Base-by-base conservation (phyloP, 345 rosid species). In the Linum tenue region DNA sequence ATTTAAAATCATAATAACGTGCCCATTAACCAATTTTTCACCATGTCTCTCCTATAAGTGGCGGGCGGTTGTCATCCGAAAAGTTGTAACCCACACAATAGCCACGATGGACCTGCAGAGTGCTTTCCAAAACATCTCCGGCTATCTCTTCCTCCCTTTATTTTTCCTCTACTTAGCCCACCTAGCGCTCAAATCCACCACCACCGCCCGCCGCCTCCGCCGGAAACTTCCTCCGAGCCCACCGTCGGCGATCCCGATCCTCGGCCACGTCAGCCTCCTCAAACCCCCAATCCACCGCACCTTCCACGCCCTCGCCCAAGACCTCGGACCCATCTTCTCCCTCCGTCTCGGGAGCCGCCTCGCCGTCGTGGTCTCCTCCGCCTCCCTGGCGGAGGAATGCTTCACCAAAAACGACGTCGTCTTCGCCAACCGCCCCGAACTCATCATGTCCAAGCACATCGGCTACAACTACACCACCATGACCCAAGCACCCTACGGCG, bases 271-370 rank as follows among this genome's bases (percentile, higher is more conserved):
- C 31, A 22, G 31, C 31, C 31, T 22, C 31, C 31, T 22, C 31
- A 22, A 22, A 22, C 31, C 31, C 31, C 31, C 31, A 22, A 22
- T 22, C 31, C 31, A 22, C 31, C 31, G 31, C 31, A 22, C 31
- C 31, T 22, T 22, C 31, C 31, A 22, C 31, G 31, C 31, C 31
- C 31, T 22, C 31, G 31, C 77, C 5, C 87, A 86, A 5, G 7
- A 84, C n/a, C 48, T 86, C 3, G 91, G 91, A 2, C 88, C 84
- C 62, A 80, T 86, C 55, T 81, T 77, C 72, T 79, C 6, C 76
- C 75, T 3, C 69, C 42, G 2, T 65, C 31, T 22, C 31, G 31
- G 31, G 0, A 22, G 31, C 31, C 31, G 31, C 31, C 31, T 22
- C 31, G 31, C 75, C 7, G 67, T 81, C 3, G 38, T 83, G n/a